These are phyloP conservation scores for Meyerozyma athensensis DNA, from an alignment of 1,139 yeast species.

Conservation along the genomic window DNA sequence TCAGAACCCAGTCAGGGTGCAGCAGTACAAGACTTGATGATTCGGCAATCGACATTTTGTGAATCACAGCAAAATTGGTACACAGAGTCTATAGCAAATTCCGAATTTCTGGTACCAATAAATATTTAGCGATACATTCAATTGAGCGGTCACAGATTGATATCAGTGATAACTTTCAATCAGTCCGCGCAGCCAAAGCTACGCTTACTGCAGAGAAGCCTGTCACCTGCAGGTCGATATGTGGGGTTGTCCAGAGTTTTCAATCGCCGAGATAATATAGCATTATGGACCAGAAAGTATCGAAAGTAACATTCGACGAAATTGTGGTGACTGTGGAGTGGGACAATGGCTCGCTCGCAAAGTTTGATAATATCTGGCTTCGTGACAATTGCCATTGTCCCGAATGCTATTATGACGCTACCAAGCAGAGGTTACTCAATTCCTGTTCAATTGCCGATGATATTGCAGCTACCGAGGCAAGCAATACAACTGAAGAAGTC, in stretches of 20 bases:
- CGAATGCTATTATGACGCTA: slow-evolving; percentile 53
- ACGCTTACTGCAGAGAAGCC: too few species aligned
- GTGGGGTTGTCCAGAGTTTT: background rate
- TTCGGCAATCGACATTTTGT: background rate
- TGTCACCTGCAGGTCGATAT: background rate
- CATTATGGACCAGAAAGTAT: background rate
- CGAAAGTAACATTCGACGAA: background rate
- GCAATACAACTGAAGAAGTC: slow-evolving; percentile 16
- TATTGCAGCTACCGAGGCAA: slow-evolving; percentile 30
- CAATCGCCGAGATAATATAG: background rate
- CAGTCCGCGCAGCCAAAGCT: too few species aligned
- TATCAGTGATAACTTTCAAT: background rate
- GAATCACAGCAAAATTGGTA: background rate
- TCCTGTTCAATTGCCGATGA: slow-evolving; percentile 51
- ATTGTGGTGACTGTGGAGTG: slow-evolving; percentile 7
- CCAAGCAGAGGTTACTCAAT: slow-evolving; percentile 62
- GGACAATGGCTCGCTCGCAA: slow-evolving; percentile 12
- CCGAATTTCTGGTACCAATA: too few species aligned
- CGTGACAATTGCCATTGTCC: slow-evolving; percentile 67
- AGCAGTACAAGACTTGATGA: slow-evolving; percentile 6
- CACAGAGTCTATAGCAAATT: too few species aligned
- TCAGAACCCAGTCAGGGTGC: slow-evolving; percentile 45
- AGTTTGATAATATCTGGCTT: slow-evolving; percentile 57
- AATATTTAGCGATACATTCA: background rate
- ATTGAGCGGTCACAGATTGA: background rate